These are phyloP conservation scores for Pseudocercospora cruenta DNA, from an alignment of 2,329 filamentous ascomycete species.

Conservation along the genomic window DNA sequence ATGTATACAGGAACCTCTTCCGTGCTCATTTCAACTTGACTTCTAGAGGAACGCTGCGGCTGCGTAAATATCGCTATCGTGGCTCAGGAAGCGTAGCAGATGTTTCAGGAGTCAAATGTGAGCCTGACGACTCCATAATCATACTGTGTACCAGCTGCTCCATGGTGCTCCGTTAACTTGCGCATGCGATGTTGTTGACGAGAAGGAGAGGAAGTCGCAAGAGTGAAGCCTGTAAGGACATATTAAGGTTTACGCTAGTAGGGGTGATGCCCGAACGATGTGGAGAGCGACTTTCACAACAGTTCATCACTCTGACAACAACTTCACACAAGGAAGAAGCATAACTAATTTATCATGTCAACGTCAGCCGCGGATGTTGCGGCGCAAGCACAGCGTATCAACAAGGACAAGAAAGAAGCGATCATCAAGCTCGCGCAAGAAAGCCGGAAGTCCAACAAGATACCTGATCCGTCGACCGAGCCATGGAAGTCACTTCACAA, in stretches of 20 bases:
- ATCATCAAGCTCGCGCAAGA: conserved; percentile 15
- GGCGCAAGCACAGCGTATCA: background rate
- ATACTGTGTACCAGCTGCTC: no score
- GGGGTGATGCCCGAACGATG: background rate
- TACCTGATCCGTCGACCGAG: conserved; percentile 1
- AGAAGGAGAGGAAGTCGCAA: background rate
- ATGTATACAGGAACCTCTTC: background rate
- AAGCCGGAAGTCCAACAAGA: background rate
- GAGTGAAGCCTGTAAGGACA: background rate
- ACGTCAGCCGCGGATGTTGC: background rate
- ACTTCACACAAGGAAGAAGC: background rate
- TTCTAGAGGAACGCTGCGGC: background rate
- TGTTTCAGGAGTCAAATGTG: background rate
- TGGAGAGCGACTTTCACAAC: background rate
- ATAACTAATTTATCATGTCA: background rate
- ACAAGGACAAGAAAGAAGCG: conserved; percentile 2
- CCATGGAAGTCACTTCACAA: conserved; percentile 13
- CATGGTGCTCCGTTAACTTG: background rate
- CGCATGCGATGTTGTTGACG: background rate
- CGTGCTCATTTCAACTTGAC: background rate
- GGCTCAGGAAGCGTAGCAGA: background rate
- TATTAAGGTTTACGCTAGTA: background rate
- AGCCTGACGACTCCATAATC: background rate
- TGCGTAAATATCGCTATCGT: background rate
- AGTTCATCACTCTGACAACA: background rate